Evolutionary conservation across 225 moss, liverwort and hornwort genomes (phyloP), one percentile per base, ranked within the genome.

Genomic region (Climacium dendroides): DNA sequence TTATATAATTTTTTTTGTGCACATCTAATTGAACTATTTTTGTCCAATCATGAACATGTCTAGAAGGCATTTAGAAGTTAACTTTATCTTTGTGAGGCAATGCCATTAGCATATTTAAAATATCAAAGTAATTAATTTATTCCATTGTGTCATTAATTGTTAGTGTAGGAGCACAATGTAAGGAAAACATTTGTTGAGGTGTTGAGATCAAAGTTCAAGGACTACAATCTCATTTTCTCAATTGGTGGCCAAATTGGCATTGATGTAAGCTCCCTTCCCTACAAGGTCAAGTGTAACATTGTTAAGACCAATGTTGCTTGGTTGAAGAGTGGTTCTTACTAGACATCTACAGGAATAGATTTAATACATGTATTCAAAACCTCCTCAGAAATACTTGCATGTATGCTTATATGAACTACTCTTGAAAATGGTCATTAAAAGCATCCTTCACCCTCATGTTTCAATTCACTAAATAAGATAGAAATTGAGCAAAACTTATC

Each of bases 161-260:
- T 77, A 52, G 28, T 87, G 77, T 89, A 96, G 96, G 93, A 93
- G 78, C 93, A 98, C 92, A 95, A 92, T 58, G 70, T 97, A 60
- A 91, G 97, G 86, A 89, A 74, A 74, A 93, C 94, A 75, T 93
- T 96, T 89, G 91, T 92, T 64, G 94, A 94, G 25, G 80, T 95
- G 65, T 82, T 96, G 28, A 92, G 76, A 82, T 93, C 92, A 74
- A 94, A 96, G 72, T 97, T 97, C 89, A 89, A 85, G 17, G 90
- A 92, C 41, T 92, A 91, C 78, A 89, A 81, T 81, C 92, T 98
- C 62, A 91, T 91, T 15, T 95, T 92, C 86, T 95, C 97, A 54
- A 94, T 97, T 41, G 96, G 95, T 39, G 98, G 97, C 16, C 97
- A 98, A 84, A 96, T 97, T 85, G 96, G 96, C 83, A 96, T 98